Conservation (phyloP, 352 stramenopile species). For the Peronospora farinosa region DNA sequence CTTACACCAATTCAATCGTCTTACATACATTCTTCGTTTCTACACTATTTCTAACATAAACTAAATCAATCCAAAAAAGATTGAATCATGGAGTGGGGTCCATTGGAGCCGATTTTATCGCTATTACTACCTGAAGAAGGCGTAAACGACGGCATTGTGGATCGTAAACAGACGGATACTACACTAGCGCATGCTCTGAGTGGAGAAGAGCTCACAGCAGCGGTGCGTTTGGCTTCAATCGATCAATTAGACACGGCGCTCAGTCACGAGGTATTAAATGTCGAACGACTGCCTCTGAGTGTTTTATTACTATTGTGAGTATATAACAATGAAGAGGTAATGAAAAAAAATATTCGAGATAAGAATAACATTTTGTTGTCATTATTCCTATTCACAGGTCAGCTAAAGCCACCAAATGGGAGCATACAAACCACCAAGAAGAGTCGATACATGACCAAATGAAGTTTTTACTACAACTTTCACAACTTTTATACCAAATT, state of each 20-base stretch:
- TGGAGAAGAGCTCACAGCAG: constrained; percentile 39
- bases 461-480: constrained; percentile 37
- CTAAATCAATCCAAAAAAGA: not conserved
- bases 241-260: constrained; percentile 56
- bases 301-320: constrained; percentile 45
- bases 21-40: not conserved
- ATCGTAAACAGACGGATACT: constrained; percentile 46
- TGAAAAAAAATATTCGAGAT: too few species aligned
- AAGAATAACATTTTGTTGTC: not conserved
- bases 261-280: constrained; percentile 39
- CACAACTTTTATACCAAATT: constrained; percentile 47
- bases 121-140: constrained; percentile 36
- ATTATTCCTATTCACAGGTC: constrained; percentile 20
- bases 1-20: not conserved
- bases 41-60: too few species aligned
- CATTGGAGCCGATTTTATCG: constrained; percentile 43
- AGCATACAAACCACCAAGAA: constrained; percentile 23
- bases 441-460: constrained; percentile 21
- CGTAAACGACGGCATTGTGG: constrained; percentile 29
- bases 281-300: constrained; percentile 45
- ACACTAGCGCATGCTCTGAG: constrained; percentile 37
- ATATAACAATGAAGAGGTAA: not conserved
- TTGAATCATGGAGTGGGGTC: constrained; percentile 42
- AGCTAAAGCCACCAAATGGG: constrained; percentile 52
- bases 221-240: constrained; percentile 45